Evolutionary conservation across 23 red algal genomes (phyloP), one percentile per base, ranked within the genome.

Genomic region (Gracilariopsis chorda): DNA sequence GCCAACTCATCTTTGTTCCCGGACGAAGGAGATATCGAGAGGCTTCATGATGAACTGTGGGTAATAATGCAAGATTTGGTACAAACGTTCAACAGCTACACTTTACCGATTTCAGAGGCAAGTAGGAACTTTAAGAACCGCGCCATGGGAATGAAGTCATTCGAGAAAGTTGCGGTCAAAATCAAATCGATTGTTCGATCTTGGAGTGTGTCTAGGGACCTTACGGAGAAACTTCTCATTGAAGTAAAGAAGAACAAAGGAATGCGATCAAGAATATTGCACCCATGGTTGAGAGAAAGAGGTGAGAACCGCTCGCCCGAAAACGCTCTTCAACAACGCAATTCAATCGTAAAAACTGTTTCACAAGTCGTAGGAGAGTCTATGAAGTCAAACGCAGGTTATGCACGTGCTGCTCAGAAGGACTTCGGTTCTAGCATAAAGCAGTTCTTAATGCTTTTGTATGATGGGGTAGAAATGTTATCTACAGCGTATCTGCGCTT

Each of bases 221-320:
- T 32, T 40, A 35, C 42, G 63, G 63, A 69, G 29, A 39, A 19
- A 40, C 63, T 69, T 9, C 42, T 37, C 3, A 16, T 40, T 40
- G 63, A 41, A 2, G 63, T 41, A 16, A 17, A 40, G 6, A 16
- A 19, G 4, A 12, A 69, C 21, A 69, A 40, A 40, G 63, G 8
- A 42, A 69, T 69, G 63, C 32, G 34, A 25, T 20, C 63, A 40
- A 69, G 4, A 19, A 37, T 69, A 0, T 37, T 69, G n/a, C 21
- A 69, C 27, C 63, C 63, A 9, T 69, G 63, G 63, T 37, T 69
- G n/a, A n/a, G n/a, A n/a, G n/a, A n/a, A n/a, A n/a, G n/a, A n/a
- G n/a, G n/a, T n/a, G n/a, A n/a, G n/a, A n/a, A n/a, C n/a, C n/a
- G n/a, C n/a, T n/a, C n/a, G n/a, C n/a, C n/a, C n/a, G n/a, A n/a